A percentile compares a stretch with the other conserved stretches of the same genome.
phyloP scores from a whole-genome alignment of 495 filamentous ascomycete species.

The Elasticomyces elasticus region DNA sequence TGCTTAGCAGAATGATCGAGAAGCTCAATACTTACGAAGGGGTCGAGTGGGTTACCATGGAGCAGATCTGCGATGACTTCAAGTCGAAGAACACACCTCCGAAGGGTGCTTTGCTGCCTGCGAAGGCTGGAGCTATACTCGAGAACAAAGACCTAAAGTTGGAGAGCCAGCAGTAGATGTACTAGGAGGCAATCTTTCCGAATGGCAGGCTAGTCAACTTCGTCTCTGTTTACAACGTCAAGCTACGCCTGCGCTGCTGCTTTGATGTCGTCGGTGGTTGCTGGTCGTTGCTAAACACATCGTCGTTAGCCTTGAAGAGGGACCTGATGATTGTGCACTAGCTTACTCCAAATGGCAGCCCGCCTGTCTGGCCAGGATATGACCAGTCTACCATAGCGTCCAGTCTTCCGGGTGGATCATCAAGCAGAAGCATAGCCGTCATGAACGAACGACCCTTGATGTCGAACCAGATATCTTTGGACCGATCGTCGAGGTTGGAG shows the following conservation, averaged over 20 bases:
- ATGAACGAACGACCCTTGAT: conserved; percentile 3
- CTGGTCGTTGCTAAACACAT: conserved; percentile 1
- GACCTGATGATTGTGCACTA: background rate
- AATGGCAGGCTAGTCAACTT: too few relatives aligned
- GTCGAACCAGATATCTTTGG: conserved; percentile 11
- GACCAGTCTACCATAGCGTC: conserved; percentile 18
- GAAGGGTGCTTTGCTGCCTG: conserved; percentile 58
- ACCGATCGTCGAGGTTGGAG: conserved; percentile 5
- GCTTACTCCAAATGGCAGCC: background rate
- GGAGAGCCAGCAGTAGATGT: conserved; percentile 11
- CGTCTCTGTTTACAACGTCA: background rate
- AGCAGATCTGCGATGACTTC: conserved; percentile 48
- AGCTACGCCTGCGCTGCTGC: conserved; percentile 1
- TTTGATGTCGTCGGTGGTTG: conserved; percentile 20
- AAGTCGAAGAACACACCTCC: conserved; percentile 57
- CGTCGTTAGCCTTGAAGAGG: background rate
- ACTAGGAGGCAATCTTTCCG: too few relatives aligned
- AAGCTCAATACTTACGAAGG: conserved; percentile 45
- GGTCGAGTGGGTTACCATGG: conserved; percentile 47
- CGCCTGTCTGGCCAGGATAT: conserved; percentile 14
- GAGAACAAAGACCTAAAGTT: conserved; percentile 34
- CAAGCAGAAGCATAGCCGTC: conserved; percentile 12
- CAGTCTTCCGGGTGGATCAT: conserved; percentile 18
- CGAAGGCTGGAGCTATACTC: conserved; percentile 46
- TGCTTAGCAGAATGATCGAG: conserved; percentile 32